These are phyloP conservation scores for Isatis tinctoria DNA, from an alignment of 345 rosid species.

Conservation along the genomic window DNA sequence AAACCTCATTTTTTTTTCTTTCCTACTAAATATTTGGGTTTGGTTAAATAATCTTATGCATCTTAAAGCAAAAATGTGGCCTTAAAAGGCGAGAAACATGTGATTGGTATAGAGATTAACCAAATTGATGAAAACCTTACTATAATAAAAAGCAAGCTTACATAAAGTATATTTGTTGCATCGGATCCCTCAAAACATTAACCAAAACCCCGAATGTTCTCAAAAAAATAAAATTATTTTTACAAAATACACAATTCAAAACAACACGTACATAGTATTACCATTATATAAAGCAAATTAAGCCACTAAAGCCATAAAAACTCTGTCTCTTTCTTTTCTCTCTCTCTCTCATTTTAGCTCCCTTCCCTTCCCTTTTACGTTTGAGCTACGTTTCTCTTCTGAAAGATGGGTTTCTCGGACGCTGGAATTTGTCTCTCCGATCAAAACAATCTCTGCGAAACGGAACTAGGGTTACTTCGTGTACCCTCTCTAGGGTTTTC, in stretches of 20 bases:
- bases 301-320: slow-evolving; percentile 15
- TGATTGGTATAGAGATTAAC: slow-evolving; percentile 30
- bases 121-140: slow-evolving; percentile 13
- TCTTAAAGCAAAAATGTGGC: slow-evolving; percentile 23
- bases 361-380: background rate
- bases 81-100: slow-evolving; percentile 30
- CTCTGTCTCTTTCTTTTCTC: background rate
- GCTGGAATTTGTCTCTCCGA: slow-evolving; percentile 11
- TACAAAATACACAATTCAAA: background rate
- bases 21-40: background rate
- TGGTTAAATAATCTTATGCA: slow-evolving; percentile 14
- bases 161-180: slow-evolving; percentile 35
- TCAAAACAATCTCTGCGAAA: slow-evolving; percentile 15
- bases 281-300: slow-evolving; percentile 23
- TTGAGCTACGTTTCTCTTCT: slow-evolving; percentile 14
- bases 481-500: slow-evolving; percentile 20
- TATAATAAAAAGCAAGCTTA: slow-evolving; percentile 14
- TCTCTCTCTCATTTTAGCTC: slow-evolving; percentile 1
- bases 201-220: slow-evolving; percentile 28
- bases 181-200: slow-evolving; percentile 35
- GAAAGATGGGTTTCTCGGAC: slow-evolving; percentile 21
- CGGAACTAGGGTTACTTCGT: background rate
- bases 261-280: background rate
- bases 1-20: background rate
- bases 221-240: background rate